These are phyloP conservation scores for Peribolospora kevripleyi DNA, from an alignment of 768 basidiomycete genomes.

Conservation along the genomic window DNA sequence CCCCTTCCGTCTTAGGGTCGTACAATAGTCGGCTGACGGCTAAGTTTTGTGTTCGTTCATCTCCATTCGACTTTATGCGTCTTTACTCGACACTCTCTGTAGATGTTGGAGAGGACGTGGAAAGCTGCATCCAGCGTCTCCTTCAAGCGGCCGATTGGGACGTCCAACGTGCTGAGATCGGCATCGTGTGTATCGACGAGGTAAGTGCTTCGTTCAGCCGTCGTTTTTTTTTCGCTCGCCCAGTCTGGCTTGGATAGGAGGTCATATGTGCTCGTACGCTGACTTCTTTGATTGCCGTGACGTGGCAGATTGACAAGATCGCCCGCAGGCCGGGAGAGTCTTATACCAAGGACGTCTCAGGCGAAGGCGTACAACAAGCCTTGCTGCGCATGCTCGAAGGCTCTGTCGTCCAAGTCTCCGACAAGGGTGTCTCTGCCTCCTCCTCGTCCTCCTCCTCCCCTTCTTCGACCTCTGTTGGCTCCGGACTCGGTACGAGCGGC, in stretches of 20 bases:
- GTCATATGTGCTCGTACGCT: too few relatives aligned
- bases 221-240: too few relatives aligned
- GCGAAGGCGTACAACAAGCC: conserved; percentile 79
- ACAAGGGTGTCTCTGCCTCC: background rate
- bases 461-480: background rate
- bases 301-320: conserved; percentile 48
- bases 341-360: conserved; percentile 57
- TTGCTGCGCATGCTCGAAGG: conserved; percentile 88
- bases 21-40: too few relatives aligned
- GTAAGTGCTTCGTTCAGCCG: too few relatives aligned
- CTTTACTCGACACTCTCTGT: background rate
- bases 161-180: conserved; percentile 53
- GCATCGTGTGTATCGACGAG: conserved; percentile 91
- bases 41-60: too few relatives aligned
- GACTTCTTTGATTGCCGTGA: too few relatives aligned
- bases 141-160: conserved; percentile 80
- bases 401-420: conserved; percentile 28
- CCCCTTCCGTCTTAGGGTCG: background rate
- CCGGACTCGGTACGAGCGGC: background rate
- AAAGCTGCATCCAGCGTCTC: conserved; percentile 65
- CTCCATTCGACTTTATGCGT: background rate
- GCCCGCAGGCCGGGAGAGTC: conserved; percentile 28
- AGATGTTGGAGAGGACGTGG: conserved; percentile 95
- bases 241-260: too few relatives aligned
- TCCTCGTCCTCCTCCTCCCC: background rate